A percentile compares a stretch with the other conserved stretches of the same genome.
Evolutionary conservation across 2,329 filamentous ascomycete genomes (phyloP).

Genomic region (Colletotrichum acutatum): DNA sequence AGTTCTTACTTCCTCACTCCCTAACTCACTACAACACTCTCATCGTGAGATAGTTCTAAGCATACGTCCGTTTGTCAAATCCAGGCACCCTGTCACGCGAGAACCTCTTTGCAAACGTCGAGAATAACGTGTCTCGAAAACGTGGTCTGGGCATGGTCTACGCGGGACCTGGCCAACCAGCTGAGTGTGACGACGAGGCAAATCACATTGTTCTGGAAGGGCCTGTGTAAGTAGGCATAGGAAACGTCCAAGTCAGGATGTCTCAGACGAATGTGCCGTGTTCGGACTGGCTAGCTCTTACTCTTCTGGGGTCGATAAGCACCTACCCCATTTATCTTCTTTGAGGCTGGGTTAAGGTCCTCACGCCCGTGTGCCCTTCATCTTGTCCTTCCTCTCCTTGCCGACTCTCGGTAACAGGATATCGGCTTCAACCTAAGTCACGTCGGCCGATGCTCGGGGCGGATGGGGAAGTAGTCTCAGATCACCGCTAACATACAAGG

Average conservation of each 20-base stretch:
- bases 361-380: neutral
- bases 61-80: neutral
- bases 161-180: neutral
- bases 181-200: too few species aligned
- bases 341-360: neutral
- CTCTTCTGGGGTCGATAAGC: neutral
- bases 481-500: neutral
- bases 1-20: too few species aligned
- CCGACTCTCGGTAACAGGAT: neutral
- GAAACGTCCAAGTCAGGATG: neutral
- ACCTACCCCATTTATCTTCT: neutral
- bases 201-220: neutral
- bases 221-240: too few species aligned
- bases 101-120: neutral
- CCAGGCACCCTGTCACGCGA: neutral
- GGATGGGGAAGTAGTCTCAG: neutral
- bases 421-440: neutral
- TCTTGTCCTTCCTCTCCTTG: neutral
- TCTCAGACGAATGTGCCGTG: conserved; percentile 1
- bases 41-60: neutral
- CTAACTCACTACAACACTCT: neutral
- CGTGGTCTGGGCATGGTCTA: neutral
- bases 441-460: neutral
- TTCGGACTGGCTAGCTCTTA: neutral
- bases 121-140: neutral